These are phyloP conservation scores for Saksenaea vasiformis DNA, from an alignment of 371 early-diverging fungal genomes.

Conservation along the genomic window DNA sequence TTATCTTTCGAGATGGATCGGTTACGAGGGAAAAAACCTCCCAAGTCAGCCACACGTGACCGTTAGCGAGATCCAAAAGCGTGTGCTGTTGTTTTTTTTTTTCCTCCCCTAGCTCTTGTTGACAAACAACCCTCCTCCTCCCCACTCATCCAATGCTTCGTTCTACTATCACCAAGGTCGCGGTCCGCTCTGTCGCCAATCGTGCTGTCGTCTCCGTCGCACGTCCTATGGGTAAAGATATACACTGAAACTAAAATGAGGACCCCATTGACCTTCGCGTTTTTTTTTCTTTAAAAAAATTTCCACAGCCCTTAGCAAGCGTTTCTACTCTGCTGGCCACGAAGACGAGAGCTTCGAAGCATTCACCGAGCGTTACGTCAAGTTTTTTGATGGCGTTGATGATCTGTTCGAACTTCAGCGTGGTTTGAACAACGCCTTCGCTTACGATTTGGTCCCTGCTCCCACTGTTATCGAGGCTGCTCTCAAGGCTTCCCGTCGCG, in stretches of 20 bases:
- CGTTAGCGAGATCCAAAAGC: background rate
- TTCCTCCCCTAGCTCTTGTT: slow-evolving; percentile 11
- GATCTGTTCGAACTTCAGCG: slow-evolving; percentile 97
- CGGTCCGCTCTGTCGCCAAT: slow-evolving; percentile 38
- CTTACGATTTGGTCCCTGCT: slow-evolving; percentile 93
- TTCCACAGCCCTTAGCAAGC: slow-evolving; percentile 40
- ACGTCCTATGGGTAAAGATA: slow-evolving; percentile 36
- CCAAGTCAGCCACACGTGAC: slow-evolving; percentile 4
- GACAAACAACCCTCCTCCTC: slow-evolving; percentile 18
- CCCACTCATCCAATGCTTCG: slow-evolving; percentile 52
- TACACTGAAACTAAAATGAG: background rate
- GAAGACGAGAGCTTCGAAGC: slow-evolving; percentile 81
- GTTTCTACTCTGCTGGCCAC: slow-evolving; percentile 69
- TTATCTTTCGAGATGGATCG: background rate
- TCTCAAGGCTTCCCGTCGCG: slow-evolving; percentile 86
- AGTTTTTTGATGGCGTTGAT: slow-evolving; percentile 88
- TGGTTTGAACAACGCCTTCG: slow-evolving; percentile 95
- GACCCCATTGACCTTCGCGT: background rate
- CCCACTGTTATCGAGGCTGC: slow-evolving; percentile 87
- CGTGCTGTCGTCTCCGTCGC: slow-evolving; percentile 32
- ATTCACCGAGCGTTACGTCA: slow-evolving; percentile 79
- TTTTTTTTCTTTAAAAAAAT: background rate
- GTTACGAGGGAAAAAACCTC: background rate
- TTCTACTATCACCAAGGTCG: slow-evolving; percentile 47
- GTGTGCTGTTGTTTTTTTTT: slow-evolving; percentile 20